phyloP scores from a whole-genome alignment of 352 stramenopile genomes.

The Bremia lactucae region DNA sequence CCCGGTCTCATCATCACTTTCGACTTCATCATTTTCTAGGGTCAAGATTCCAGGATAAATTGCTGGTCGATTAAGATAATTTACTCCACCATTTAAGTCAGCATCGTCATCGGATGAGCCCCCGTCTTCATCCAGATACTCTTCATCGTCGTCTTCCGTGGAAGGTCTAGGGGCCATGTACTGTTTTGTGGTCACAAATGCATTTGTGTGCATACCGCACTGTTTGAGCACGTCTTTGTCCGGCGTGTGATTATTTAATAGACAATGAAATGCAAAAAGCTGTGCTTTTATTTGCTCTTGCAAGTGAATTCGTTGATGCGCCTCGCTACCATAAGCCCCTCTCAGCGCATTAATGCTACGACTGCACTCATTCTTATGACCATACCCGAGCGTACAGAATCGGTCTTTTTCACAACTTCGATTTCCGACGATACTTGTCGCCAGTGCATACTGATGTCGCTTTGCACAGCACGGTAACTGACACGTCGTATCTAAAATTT shows the following conservation, averaged over 20 bases:
- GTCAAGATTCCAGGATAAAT: conserved; percentile 58
- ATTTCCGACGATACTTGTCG: conserved; percentile 22
- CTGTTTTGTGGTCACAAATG: conserved; percentile 69
- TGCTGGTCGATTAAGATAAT: conserved; percentile 19
- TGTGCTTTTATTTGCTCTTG: conserved; percentile 82
- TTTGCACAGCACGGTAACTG: conserved; percentile 80
- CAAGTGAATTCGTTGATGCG: conserved; percentile 64
- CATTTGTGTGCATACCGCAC: conserved; percentile 73
- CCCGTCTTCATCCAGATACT: conserved; percentile 69
- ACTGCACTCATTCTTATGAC: conserved; percentile 68
- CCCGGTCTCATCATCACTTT: conserved; percentile 27
- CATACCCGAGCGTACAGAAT: conserved; percentile 71
- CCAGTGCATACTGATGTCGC: conserved; percentile 52
- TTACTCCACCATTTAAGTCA: conserved; percentile 52
- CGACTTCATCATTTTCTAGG: conserved; percentile 29
- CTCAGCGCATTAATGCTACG: conserved; percentile 62
- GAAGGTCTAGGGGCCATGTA: conserved; percentile 34
- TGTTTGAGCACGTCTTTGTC: conserved; percentile 82
- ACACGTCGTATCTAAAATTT: conserved; percentile 74
- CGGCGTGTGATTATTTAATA: conserved; percentile 81
- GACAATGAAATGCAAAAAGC: conserved; percentile 80
- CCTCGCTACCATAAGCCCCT: conserved; percentile 53
- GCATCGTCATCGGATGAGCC: conserved; percentile 61
- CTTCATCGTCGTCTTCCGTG: conserved; percentile 55
- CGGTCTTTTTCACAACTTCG: conserved; percentile 70